A percentile compares a stretch with the other conserved stretches of the same genome.
Evolutionary conservation across 2,329 filamentous ascomycete genomes (phyloP).

Genomic region (Cephalotrichum gorgonifer): DNA sequence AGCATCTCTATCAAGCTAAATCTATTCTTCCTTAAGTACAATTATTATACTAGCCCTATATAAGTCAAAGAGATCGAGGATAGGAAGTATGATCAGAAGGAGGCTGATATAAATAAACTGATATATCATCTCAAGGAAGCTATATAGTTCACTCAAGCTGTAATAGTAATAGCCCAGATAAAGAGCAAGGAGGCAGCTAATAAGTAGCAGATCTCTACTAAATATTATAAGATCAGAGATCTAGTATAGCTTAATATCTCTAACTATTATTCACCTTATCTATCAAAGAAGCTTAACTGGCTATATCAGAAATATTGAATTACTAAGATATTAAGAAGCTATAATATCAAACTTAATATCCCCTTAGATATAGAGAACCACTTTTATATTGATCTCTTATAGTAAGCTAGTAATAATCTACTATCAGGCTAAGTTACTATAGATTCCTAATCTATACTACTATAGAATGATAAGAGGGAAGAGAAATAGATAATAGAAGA

Average conservation of each 20-base stretch:
- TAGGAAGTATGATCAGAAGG: neutral
- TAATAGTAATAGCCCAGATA: neutral
- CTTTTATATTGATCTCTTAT: neutral
- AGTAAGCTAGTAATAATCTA: neutral
- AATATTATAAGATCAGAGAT: neutral
- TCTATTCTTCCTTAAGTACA: neutral
- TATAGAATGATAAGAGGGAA: neutral
- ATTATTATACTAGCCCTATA: neutral
- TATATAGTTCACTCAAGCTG: neutral
- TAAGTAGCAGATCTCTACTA: neutral
- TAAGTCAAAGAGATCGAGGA: neutral
- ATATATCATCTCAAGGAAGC: neutral
- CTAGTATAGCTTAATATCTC: neutral
- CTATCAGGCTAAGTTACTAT: neutral
- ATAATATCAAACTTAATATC: neutral
- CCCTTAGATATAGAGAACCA: neutral
- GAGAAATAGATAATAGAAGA: neutral
- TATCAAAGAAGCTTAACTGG: slow-evolving; percentile 2
- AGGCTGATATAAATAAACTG: neutral
- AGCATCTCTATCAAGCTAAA: neutral
- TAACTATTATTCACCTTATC: neutral
- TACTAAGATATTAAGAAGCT: neutral
- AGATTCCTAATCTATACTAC: neutral
- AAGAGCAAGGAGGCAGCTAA: neutral
- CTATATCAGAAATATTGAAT: slow-evolving; percentile 1